These are phyloP conservation scores for Plasmodium vivax DNA, from an alignment of 169 alveolate species.

Conservation along the genomic window DNA sequence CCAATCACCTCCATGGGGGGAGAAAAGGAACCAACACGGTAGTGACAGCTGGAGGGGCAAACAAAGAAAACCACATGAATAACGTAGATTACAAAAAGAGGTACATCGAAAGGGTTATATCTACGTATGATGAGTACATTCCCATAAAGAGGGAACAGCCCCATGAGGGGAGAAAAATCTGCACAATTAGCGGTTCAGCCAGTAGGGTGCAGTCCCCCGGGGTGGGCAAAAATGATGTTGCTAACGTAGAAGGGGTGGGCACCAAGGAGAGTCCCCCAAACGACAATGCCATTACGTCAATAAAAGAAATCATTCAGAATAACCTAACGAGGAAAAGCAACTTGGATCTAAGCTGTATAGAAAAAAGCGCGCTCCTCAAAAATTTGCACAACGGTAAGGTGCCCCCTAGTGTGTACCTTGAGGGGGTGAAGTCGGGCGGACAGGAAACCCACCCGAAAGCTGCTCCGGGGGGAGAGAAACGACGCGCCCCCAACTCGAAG, in stretches of 20 bases:
- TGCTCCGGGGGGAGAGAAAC: background rate
- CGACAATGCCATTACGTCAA: conserved; percentile 5
- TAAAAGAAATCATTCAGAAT: conserved; percentile 33
- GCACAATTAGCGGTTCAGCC: background rate
- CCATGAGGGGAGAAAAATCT: background rate
- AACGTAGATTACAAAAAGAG: conserved; percentile 19
- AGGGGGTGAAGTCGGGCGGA: background rate
- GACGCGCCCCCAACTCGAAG: background rate
- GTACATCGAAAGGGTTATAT: conserved; percentile 22
- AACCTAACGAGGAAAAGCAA: background rate
- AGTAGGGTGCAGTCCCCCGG: background rate
- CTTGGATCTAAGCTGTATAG: background rate
- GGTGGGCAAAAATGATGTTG: background rate
- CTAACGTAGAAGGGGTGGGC: background rate
- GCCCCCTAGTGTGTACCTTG: background rate
- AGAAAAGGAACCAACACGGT: background rate
- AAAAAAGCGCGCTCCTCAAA: conserved; percentile 15
- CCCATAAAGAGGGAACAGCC: background rate
- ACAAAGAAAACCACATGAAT: background rate
- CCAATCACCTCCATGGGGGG: background rate
- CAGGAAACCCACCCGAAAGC: background rate
- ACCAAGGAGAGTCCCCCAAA: background rate
- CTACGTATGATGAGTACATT: conserved; percentile 22
- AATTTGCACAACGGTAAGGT: background rate
- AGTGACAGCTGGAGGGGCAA: background rate